phyloP scores from a whole-genome alignment of 176 grass and related monocot genomes.

The Metroxylon sagu region DNA sequence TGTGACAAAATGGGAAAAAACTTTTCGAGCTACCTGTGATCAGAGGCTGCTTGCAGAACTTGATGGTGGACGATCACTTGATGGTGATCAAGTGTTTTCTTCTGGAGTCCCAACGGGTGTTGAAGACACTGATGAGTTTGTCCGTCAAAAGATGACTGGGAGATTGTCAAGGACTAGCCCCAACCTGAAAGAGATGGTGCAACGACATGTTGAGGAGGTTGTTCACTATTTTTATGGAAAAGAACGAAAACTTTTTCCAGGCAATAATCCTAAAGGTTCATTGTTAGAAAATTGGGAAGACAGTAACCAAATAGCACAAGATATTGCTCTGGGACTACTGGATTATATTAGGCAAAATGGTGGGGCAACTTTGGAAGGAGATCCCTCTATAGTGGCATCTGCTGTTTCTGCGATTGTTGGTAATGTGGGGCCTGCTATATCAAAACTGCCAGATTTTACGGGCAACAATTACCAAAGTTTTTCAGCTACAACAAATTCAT shows the following conservation, averaged over 20 bases:
- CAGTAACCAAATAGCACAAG: conserved; percentile 78
- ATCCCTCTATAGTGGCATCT: conserved; percentile 63
- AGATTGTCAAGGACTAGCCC: conserved; percentile 57
- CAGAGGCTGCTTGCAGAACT: conserved; percentile 88
- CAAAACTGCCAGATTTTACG: conserved; percentile 76
- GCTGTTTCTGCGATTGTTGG: conserved; percentile 84
- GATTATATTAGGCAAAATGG: conserved; percentile 78
- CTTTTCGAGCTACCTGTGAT: conserved; percentile 60
- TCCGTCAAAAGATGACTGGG: conserved; percentile 74
- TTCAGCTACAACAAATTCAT: conserved; percentile 38
- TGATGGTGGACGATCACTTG: conserved; percentile 66
- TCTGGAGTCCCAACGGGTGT: conserved; percentile 38
- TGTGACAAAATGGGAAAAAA: conserved; percentile 84
- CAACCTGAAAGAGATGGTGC: conserved; percentile 94
- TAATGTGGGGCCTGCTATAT: conserved; percentile 58
- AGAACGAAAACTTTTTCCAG: conserved; percentile 43
- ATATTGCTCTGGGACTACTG: conserved; percentile 57
- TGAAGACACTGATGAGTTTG: conserved; percentile 74
- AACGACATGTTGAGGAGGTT: conserved; percentile 56
- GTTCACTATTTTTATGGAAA: conserved; percentile 61
- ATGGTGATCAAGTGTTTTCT: conserved; percentile 63
- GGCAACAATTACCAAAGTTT: conserved; percentile 55
- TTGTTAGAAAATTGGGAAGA: conserved; percentile 71
- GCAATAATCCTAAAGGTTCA: conserved; percentile 34
- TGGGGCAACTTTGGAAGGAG: conserved; percentile 52